phyloP scores from a whole-genome alignment of 1,284 basidiomycete species.

The Apiotrichum montevideense region DNA sequence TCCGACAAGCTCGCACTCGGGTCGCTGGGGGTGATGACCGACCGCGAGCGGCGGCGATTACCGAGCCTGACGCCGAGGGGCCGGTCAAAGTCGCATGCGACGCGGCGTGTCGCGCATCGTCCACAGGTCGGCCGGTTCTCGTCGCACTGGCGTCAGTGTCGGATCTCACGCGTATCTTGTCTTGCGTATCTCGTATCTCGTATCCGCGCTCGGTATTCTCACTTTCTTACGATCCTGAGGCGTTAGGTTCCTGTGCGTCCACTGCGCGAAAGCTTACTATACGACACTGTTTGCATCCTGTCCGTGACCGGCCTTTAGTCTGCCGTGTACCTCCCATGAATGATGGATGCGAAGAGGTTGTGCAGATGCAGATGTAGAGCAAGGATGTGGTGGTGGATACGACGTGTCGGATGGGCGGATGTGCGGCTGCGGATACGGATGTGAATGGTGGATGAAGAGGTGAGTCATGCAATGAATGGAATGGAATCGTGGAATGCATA shows the following conservation, averaged over 20 bases:
- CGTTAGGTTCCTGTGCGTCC: no score
- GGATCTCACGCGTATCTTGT: background rate
- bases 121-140: constrained; percentile 8
- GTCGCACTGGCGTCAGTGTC: constrained; percentile 9
- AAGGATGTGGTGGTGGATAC: background rate
- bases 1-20: no score
- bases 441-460: no score
- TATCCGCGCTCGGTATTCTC: background rate
- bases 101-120: constrained; percentile 5
- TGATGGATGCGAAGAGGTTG: background rate
- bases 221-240: constrained; percentile 13
- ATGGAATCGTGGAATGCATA: no score
- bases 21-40: background rate
- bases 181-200: no score
- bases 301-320: constrained; percentile 12
- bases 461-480: no score
- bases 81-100: constrained; percentile 10
- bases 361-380: background rate
- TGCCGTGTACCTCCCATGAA: constrained; percentile 11
- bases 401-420: no score
- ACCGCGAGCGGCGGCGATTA: constrained; percentile 3
- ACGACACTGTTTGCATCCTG: constrained; percentile 14
- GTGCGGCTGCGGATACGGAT: no score
- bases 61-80: constrained; percentile 7
- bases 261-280: constrained; percentile 1